Conservation (phyloP, 1,284 basidiomycete species). For the Melanopsichium pennsylvanicum region DNA sequence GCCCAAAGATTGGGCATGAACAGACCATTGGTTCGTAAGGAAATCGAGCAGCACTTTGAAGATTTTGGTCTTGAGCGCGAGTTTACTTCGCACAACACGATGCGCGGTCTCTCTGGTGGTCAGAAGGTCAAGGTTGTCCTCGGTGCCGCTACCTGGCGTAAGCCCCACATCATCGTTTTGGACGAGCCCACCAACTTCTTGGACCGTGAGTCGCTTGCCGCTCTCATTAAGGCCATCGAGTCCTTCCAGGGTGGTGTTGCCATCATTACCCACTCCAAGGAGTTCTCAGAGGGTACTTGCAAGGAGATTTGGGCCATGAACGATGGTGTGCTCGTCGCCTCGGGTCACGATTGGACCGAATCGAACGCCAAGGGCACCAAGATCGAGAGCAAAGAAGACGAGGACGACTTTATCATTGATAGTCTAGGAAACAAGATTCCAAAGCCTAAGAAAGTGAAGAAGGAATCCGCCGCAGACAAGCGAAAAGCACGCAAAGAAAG, state of each 20-base stretch:
- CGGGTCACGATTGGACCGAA: conserved; percentile 84
- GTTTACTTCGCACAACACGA: conserved; percentile 66
- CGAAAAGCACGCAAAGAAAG: conserved; percentile 51
- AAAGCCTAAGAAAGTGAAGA: conserved; percentile 54
- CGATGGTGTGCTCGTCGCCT: conserved; percentile 57
- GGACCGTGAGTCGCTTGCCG: conserved; percentile 66
- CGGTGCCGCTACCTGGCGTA: conserved; percentile 64
- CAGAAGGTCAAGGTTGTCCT: conserved; percentile 67
- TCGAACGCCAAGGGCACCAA: conserved; percentile 72
- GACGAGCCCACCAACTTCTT: conserved; percentile 66
- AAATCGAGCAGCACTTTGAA: conserved; percentile 66
- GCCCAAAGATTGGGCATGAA: conserved; percentile 64
- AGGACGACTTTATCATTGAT: conserved; percentile 57
- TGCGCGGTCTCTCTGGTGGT: conserved; percentile 66
- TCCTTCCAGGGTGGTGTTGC: conserved; percentile 64
- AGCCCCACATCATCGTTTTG: conserved; percentile 65
- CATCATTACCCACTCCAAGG: conserved; percentile 64
- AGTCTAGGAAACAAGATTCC: conserved; percentile 61
- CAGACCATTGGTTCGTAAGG: conserved; percentile 64
- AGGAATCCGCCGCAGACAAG: conserved; percentile 42
- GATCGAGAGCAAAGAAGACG: conserved; percentile 60
- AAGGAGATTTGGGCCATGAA: conserved; percentile 64
- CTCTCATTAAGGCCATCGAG: conserved; percentile 65
- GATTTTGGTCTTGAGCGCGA: conserved; percentile 66
- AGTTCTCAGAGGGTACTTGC: conserved; percentile 64